These are phyloP conservation scores for Pythium phragmiticola DNA, from an alignment of 352 stramenopile species.

Conservation along the genomic window DNA sequence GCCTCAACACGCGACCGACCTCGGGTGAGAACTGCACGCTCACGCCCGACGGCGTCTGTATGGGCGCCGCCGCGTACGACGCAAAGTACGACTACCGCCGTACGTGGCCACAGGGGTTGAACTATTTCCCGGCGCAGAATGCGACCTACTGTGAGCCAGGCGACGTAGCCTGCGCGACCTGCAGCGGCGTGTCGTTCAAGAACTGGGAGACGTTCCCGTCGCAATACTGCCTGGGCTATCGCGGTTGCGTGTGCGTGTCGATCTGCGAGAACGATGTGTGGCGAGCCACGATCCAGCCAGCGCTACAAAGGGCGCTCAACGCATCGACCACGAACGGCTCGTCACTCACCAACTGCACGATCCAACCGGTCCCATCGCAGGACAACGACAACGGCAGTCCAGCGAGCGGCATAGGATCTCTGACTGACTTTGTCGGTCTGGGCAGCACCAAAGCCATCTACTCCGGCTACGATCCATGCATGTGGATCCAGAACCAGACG, in stretches of 20 bases:
- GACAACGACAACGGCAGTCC: neutral
- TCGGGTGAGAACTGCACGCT: slow-evolving; percentile 46
- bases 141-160: slow-evolving; percentile 49
- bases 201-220: slow-evolving; percentile 40
- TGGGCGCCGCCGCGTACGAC: slow-evolving; percentile 42
- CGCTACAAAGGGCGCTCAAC: slow-evolving; percentile 20
- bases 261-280: slow-evolving; percentile 44
- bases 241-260: slow-evolving; percentile 51
- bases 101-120: slow-evolving; percentile 49
- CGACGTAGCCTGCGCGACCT: slow-evolving; percentile 40
- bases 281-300: slow-evolving; percentile 39
- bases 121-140: slow-evolving; percentile 58
- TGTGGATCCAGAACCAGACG: slow-evolving; percentile 67
- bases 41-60: slow-evolving; percentile 45
- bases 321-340: slow-evolving; percentile 14
- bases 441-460: slow-evolving; percentile 32
- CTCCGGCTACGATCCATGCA: slow-evolving; percentile 42
- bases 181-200: slow-evolving; percentile 36
- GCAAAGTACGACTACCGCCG: slow-evolving; percentile 49
- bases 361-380: slow-evolving; percentile 16
- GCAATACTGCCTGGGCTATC: slow-evolving; percentile 40
- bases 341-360: slow-evolving; percentile 3
- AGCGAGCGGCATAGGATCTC: neutral
- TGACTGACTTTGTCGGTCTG: slow-evolving; percentile 22
- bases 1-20: slow-evolving; percentile 25